Conservation (phyloP, 192 early-diverging fungal genomes). For the Backusella macrospora region DNA sequence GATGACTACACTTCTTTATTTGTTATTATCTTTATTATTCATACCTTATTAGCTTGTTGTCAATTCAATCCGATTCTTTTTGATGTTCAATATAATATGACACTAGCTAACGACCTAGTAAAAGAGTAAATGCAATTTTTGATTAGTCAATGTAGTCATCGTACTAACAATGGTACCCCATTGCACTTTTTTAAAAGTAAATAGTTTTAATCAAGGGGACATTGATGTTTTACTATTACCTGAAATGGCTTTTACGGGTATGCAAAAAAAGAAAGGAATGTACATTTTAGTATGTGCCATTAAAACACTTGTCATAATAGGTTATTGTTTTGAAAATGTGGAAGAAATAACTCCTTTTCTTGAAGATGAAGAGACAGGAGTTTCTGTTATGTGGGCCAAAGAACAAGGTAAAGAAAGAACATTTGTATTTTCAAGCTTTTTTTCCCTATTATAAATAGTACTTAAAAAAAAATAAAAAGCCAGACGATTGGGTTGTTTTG, state of each 20-base stretch:
- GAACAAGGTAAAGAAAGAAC: too few relatives aligned
- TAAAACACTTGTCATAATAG: slow-evolving; percentile 34
- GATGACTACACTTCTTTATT: not conserved
- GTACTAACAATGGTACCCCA: not conserved
- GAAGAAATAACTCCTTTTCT: slow-evolving; percentile 62
- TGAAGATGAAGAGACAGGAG: slow-evolving; percentile 58
- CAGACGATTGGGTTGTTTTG: slow-evolving; percentile 50
- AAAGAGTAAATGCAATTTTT: slow-evolving; percentile 15
- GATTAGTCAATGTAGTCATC: not conserved
- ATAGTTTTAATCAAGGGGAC: slow-evolving; percentile 52
- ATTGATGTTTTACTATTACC: slow-evolving; percentile 75
- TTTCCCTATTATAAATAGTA: too few relatives aligned
- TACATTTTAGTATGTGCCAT: too few relatives aligned
- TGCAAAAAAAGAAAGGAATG: not conserved
- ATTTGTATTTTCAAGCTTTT: too few relatives aligned
- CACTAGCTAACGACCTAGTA: slow-evolving; percentile 40
- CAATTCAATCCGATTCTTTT: slow-evolving; percentile 54
- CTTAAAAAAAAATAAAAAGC: too few relatives aligned
- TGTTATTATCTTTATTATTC: not conserved
- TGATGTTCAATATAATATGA: slow-evolving; percentile 38
- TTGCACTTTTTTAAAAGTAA: not conserved
- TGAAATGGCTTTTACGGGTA: slow-evolving; percentile 81
- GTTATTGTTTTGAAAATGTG: slow-evolving; percentile 64
- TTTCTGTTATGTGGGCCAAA: slow-evolving; percentile 64
- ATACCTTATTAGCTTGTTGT: slow-evolving; percentile 35